These are phyloP conservation scores for Cladosporium halotolerans DNA, from an alignment of 2,329 filamentous ascomycete species.

Conservation along the genomic window DNA sequence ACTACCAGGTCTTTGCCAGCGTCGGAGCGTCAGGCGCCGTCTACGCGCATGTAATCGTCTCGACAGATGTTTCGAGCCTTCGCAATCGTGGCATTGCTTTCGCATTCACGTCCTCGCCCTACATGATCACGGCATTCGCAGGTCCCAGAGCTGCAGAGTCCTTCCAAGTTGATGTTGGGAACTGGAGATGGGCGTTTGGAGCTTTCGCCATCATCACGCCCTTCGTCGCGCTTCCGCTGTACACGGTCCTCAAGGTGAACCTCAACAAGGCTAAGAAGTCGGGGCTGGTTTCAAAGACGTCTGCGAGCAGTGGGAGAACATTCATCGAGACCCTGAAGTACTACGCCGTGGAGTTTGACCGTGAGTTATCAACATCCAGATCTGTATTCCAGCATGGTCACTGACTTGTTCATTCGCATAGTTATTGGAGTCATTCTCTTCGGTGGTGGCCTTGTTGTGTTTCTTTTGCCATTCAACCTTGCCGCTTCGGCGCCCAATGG, in stretches of 20 bases:
- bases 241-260: conserved; percentile 52
- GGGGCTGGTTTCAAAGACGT: conserved; percentile 41
- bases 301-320: conserved; percentile 40
- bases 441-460: conserved; percentile 53
- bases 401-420: conserved; percentile 42
- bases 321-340: conserved; percentile 42
- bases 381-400: conserved; percentile 27
- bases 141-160: conserved; percentile 18
- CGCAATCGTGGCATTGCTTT: conserved; percentile 60
- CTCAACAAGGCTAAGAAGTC: conserved; percentile 53
- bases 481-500: conserved; percentile 25
- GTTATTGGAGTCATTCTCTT: conserved; percentile 58
- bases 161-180: conserved; percentile 38
- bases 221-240: conserved; percentile 55
- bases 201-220: conserved; percentile 61
- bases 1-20: conserved; percentile 18
- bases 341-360: conserved; percentile 58
- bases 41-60: conserved; percentile 58
- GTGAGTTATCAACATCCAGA: background rate
- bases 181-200: conserved; percentile 65
- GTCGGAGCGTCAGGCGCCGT: conserved; percentile 44
- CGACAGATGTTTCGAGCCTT: conserved; percentile 61
- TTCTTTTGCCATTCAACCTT: conserved; percentile 62
- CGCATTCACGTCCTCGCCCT: conserved; percentile 58
- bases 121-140: conserved; percentile 29